Evolutionary conservation across 2,329 filamentous ascomycete species (phyloP), one percentile per base, ranked within the genome.

Genomic region (Fusarium ambrosium): DNA sequence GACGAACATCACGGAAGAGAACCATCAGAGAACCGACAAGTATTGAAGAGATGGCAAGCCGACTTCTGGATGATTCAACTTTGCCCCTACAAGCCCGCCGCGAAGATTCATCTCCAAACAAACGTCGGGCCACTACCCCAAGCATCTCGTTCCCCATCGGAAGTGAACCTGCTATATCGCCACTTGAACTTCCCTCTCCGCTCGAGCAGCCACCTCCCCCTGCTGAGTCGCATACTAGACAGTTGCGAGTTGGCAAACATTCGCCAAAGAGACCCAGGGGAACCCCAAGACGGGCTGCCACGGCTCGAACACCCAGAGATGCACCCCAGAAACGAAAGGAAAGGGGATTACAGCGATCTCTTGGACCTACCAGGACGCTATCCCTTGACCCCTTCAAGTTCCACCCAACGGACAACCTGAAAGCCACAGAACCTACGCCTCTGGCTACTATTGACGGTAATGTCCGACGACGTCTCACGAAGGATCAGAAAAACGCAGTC

Each of bases 31-130:
- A 63, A 24, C 68, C 41, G 8, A 62, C 62, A n/a, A 69, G 41
- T 53, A 71, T 80, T 22, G 78, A 80, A 8, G 75, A 78, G 59
- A 78, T 82, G 62, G 81, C 80, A n/a, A 82, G 80, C 34, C 77
- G 77, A 34, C 62, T 81, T 2, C 62, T 82, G 5, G 80, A 80
- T 10, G 76, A 80, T 61, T 78, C 77, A 29, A 73, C 63, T 14
- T 37, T 61, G 6, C 65, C 66, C 22, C 48, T 66, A 11, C 60
- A 62, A 24, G 69, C 73, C 18, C 51, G 58, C 14, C 64, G 45
- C 4, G 37, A 55, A 24, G 59, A 68, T 27, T 34, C 51, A 39
- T 64, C 66, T 20, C 63, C 61, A 34, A 62, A 65, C 16, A 71
- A 76, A 37, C 59, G 56, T 8, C 64, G 64, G 36, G 20, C 64